Evolutionary conservation across 2,329 filamentous ascomycete genomes (phyloP).

Genomic region (Paraphoma chrysanthemicola): DNA sequence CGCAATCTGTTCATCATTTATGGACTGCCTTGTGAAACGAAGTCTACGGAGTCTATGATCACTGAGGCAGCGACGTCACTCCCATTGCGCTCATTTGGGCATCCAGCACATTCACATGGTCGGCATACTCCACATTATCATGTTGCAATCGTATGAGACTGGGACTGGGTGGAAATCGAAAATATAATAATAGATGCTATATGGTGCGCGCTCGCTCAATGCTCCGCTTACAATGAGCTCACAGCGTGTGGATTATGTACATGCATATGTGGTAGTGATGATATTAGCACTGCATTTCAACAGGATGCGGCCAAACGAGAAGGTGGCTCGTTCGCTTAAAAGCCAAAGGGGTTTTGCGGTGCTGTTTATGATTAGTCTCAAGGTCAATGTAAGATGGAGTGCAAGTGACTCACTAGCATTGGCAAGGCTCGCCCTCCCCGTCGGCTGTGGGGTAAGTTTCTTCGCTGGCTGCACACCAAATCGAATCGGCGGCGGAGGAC

Average conservation of each 20-base stretch:
- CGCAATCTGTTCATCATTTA: background rate
- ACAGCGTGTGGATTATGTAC: slow-evolving; percentile 11
- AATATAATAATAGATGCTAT: slow-evolving; percentile 1
- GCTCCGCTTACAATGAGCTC: background rate
- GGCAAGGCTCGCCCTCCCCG: slow-evolving; percentile 88
- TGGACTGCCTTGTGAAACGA: background rate
- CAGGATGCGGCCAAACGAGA: background rate
- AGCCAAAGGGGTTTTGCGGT: slow-evolving; percentile 74
- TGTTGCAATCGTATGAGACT: too few relatives aligned
- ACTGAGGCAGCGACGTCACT: too few relatives aligned
- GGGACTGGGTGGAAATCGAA: background rate
- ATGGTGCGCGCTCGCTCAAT: background rate
- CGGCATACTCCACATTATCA: too few relatives aligned
- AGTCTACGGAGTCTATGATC: too few relatives aligned
- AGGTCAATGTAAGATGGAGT: background rate
- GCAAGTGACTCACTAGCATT: slow-evolving; percentile 84
- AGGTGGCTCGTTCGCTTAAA: slow-evolving; percentile 52
- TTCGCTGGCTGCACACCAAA: slow-evolving; percentile 81
- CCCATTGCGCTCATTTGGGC: too few relatives aligned
- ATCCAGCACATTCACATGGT: too few relatives aligned
- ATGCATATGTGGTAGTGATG: slow-evolving; percentile 9
- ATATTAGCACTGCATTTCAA: background rate
- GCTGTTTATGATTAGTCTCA: slow-evolving; percentile 53
- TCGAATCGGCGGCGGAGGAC: slow-evolving; percentile 83
- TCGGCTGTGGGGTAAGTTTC: slow-evolving; percentile 84